Evolutionary conservation across 1,139 yeast genomes (phyloP).

Genomic region (Yamadazyma blattariae): DNA sequence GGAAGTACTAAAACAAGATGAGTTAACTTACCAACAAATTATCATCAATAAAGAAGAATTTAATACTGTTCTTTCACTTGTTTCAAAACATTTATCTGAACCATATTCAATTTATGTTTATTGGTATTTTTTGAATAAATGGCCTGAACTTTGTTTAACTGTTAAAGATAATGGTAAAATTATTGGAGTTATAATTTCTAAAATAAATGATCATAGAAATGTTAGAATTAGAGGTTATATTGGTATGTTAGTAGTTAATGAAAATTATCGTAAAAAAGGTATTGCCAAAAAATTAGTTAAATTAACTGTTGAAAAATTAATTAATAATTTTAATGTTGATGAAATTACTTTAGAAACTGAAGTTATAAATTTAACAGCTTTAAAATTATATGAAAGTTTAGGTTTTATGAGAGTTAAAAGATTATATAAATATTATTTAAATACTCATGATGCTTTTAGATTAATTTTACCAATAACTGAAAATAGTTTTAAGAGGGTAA

Average conservation of each 20-base stretch:
- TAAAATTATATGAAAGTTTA: conserved; percentile 74
- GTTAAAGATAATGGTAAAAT: conserved; percentile 23
- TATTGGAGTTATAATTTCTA: conserved; percentile 86
- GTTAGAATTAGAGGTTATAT: conserved; percentile 81
- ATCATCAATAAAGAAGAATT: conserved; percentile 21
- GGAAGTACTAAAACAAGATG: no score
- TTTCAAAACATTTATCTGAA: conserved; percentile 39
- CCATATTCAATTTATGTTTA: conserved; percentile 49
- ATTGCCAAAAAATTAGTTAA: conserved; percentile 74
- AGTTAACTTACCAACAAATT: not conserved
- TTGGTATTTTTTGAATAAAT: conserved; percentile 46
- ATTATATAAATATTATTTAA: conserved; percentile 80
- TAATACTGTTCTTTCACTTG: conserved; percentile 28
- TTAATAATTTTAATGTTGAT: conserved; percentile 56
- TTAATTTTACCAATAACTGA: conserved; percentile 49
- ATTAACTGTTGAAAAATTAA: conserved; percentile 65
- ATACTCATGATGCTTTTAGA: conserved; percentile 90
- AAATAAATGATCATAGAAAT: conserved; percentile 74
- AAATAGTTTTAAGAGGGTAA: conserved; percentile 28
- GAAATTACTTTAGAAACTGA: conserved; percentile 92
- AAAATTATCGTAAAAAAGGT: conserved; percentile 69
- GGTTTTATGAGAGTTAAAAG: conserved; percentile 85
- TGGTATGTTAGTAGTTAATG: conserved; percentile 90
- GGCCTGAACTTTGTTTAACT: conserved; percentile 47
- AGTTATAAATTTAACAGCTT: conserved; percentile 75